Evolutionary conservation across 2,329 filamentous ascomycete species (phyloP), one percentile per base, ranked within the genome.

Genomic region (Arthrobotrys conoides): DNA sequence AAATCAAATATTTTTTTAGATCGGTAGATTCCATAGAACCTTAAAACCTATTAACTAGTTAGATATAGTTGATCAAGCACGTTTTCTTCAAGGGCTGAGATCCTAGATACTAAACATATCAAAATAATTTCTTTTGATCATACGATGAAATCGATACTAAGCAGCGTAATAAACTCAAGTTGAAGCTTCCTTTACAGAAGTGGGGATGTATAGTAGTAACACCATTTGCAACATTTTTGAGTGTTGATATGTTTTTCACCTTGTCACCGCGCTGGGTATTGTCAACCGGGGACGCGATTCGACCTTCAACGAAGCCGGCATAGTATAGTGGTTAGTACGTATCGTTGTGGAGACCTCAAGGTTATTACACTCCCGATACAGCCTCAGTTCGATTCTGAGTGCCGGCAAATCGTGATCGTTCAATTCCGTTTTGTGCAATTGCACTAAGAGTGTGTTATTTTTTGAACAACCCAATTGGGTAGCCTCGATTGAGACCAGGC

Each of bases 301-400:
- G 44, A 46, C 16, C 44, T 49, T 61, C 61, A 73, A 46, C 70
- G 20, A 66, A 46, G 71, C 71, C 64, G 64, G 71, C 71, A 75
- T 75, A 68, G 71, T 75, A 75, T 75, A 75, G 71, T 75, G 71
- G 71, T 75, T 63, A 75, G 63, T 75, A 75, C 71, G 48, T 61
- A 75, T 75, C 71, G 71, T 75, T 75, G 71, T 75, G 71, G 71
- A 68, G n/a, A 64, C 53, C 64, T 41, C 20, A 66, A 65, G 70
- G 46, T 67, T 30, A 48, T 36, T 49, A 69, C 63, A 67, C 49
- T 49, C 49, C 71, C 71, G 71, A 75, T 75, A 49, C 46, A 68
- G 51, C 71, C 71, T 68, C 64, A 61, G 71, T 75, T 75, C 71
- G 71, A 75, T 75, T 75, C 71, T 61, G 64, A 68, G 71, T 75